phyloP scores from a whole-genome alignment of 208 protist species.

The Acanthamoeba royreba region DNA sequence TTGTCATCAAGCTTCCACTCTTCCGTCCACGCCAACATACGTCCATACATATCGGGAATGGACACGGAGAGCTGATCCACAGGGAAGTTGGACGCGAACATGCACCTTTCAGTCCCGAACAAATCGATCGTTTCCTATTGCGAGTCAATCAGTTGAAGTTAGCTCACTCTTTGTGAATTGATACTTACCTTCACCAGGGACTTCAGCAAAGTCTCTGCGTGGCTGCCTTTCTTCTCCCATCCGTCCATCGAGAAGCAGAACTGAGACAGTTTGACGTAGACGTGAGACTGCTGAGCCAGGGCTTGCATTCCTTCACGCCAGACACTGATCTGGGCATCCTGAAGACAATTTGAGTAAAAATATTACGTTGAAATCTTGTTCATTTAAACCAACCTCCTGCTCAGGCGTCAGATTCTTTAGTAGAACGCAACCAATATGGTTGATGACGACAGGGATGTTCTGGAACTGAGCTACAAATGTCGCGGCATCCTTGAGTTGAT shows the following conservation, averaged over 20 bases:
- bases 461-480: not conserved
- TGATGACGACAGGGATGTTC: not conserved
- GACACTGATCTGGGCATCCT: not conserved
- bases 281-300: not conserved
- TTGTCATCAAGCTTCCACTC: not conserved
- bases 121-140: not conserved
- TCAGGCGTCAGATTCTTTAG: not conserved
- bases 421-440: not conserved
- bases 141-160: not conserved
- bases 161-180: not conserved
- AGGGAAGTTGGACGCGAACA: conserved; percentile 40
- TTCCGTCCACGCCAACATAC: not conserved
- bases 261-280: conserved; percentile 24
- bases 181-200: not conserved
- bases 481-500: conserved; percentile 9
- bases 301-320: not conserved
- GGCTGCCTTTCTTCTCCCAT: not conserved
- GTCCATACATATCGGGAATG: not conserved
- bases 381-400: not conserved
- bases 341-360: too few species aligned
- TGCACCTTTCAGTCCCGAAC: conserved; percentile 26
- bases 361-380: too few species aligned
- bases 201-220: not conserved
- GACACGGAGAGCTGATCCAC: conserved; percentile 4
- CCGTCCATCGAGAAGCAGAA: not conserved